A percentile compares a stretch with the other conserved stretches of the same genome.
Evolutionary conservation across 495 filamentous ascomycete genomes (phyloP).

Genomic region (Aspergillus coremiiformis): DNA sequence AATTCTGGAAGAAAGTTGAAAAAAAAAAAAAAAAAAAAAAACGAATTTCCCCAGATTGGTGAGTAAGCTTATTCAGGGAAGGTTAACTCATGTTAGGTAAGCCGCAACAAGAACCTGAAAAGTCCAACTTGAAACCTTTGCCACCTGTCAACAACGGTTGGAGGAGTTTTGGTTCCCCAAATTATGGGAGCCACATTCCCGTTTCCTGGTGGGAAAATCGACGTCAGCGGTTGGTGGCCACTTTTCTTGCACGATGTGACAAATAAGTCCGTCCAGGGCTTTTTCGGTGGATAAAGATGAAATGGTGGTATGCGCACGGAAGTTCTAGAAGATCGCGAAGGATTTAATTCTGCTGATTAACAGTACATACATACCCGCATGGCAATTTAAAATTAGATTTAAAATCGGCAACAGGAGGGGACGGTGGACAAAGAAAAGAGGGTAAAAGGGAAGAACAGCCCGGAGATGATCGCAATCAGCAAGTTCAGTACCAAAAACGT

Average conservation of each 20-base stretch:
- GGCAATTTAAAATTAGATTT: background rate
- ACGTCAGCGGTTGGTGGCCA: conserved; percentile 11
- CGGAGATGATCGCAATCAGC: background rate
- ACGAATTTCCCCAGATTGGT: background rate
- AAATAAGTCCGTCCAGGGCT: too few species aligned
- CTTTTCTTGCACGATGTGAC: too few species aligned
- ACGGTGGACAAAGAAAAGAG: background rate
- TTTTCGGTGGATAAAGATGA: too few species aligned
- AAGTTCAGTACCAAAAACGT: background rate
- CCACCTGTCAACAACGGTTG: conserved; percentile 1
- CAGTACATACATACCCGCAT: background rate
- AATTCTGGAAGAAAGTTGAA: too few species aligned
- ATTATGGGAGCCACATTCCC: conserved; percentile 4
- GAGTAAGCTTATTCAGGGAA: background rate
- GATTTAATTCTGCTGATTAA: too few species aligned
- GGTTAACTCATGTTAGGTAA: background rate
- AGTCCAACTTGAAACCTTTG: too few species aligned
- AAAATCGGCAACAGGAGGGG: background rate
- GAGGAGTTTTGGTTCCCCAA: background rate
- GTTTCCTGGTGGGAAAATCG: background rate
- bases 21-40: too few species aligned
- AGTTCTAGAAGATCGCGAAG: conserved; percentile 8
- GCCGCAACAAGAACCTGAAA: too few species aligned
- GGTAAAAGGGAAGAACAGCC: background rate
- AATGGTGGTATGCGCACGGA: conserved; percentile 4